A percentile compares a stretch with the other conserved stretches of the same genome.
phyloP scores from a whole-genome alignment of 192 early-diverging fungal species.

The Chytriomyces sp. region DNA sequence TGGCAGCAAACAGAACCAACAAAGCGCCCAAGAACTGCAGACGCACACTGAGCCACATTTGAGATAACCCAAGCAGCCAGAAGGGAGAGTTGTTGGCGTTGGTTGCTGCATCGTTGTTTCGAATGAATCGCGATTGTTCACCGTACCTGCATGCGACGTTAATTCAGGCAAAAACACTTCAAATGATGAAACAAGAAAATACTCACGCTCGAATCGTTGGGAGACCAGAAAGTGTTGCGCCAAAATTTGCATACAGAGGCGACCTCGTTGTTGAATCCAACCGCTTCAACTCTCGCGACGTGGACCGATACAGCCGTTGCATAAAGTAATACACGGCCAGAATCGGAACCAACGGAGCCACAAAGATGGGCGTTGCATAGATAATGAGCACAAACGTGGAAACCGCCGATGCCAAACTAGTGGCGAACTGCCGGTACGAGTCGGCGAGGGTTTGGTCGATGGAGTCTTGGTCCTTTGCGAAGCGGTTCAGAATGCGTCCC shows the following conservation, averaged over 20 bases:
- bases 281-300: slow-evolving; percentile 90
- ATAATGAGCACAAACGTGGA: slow-evolving; percentile 71
- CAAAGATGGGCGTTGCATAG: slow-evolving; percentile 69
- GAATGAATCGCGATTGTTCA: slow-evolving; percentile 75
- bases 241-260: slow-evolving; percentile 74
- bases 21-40: slow-evolving; percentile 38
- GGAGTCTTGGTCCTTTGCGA: slow-evolving; percentile 57
- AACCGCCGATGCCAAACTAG: slow-evolving; percentile 59
- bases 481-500: slow-evolving; percentile 65
- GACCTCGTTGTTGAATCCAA: slow-evolving; percentile 81
- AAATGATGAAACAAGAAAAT: slow-evolving; percentile 15
- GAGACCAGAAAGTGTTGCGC: slow-evolving; percentile 79
- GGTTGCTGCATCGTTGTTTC: slow-evolving; percentile 65
- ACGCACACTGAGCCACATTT: slow-evolving; percentile 45
- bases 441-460: slow-evolving; percentile 27
- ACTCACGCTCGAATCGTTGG: slow-evolving; percentile 78
- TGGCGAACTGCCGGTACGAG: slow-evolving; percentile 47
- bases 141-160: slow-evolving; percentile 44
- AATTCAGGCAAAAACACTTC: too few species aligned
- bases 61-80: slow-evolving; percentile 31
- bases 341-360: slow-evolving; percentile 72
- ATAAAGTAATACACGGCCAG: slow-evolving; percentile 74
- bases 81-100: slow-evolving; percentile 80
- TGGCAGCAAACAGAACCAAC: slow-evolving; percentile 12
- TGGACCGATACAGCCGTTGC: slow-evolving; percentile 75